Percentiles rank a stretch among this genome's conserved stretches.
Conservation (phyloP, 306 rosid species). For the Canavalia ensiformis region DNA sequence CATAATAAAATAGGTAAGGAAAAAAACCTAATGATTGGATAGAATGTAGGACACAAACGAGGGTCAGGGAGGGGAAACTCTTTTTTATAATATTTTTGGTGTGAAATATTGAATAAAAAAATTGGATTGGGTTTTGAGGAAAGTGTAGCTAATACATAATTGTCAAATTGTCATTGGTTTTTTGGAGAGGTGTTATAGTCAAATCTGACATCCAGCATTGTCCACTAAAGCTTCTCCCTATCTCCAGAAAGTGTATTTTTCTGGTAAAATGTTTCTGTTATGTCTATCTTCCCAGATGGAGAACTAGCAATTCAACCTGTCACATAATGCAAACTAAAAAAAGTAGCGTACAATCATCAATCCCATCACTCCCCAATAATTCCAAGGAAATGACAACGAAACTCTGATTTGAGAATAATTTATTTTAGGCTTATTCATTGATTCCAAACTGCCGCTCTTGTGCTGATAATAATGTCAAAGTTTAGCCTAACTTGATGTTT, state of each 20-base stretch:
- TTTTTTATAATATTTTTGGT: background rate
- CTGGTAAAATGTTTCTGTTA: constrained; percentile 9
- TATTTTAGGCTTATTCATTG: constrained; percentile 47
- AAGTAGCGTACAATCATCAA: constrained; percentile 36
- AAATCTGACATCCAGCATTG: constrained; percentile 18
- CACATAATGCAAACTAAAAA: constrained; percentile 35
- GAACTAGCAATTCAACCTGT: constrained; percentile 39
- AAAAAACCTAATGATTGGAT: too few species aligned
- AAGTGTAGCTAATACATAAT: background rate
- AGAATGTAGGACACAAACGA: too few species aligned
- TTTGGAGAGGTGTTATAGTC: constrained; percentile 36
- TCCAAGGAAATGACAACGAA: constrained; percentile 11
- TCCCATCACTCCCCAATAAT: constrained; percentile 57
- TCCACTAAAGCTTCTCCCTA: constrained; percentile 34
- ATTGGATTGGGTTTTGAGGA: constrained; percentile 15
- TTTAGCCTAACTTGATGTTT: constrained; percentile 47
- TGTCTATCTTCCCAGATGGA: constrained; percentile 38
- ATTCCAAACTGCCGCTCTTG: constrained; percentile 27
- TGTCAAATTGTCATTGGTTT: background rate
- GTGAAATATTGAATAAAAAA: background rate
- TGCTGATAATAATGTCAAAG: constrained; percentile 33
- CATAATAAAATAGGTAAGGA: too few species aligned
- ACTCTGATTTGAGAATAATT: constrained; percentile 44
- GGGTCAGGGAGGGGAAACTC: background rate
- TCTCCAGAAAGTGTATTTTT: constrained; percentile 39